A percentile compares a stretch with the other conserved stretches of the same genome.
Evolutionary conservation across 83 land plant genomes (phyloP).

Genomic region (Diphasiastrum complanatum): DNA sequence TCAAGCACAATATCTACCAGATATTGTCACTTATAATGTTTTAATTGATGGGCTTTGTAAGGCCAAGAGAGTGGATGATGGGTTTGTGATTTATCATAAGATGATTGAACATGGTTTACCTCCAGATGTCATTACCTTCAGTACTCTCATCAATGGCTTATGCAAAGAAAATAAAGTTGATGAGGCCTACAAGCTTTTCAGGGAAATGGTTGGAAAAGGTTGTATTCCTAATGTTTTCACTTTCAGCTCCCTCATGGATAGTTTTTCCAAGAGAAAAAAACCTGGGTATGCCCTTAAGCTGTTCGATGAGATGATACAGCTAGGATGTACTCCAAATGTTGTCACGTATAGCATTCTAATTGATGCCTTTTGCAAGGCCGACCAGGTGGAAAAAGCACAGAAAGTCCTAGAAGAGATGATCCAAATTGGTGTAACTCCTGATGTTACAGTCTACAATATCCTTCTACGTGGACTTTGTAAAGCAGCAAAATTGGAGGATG

Average conservation of each 20-base stretch:
- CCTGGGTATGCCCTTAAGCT: conserved; percentile 28
- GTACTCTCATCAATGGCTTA: conserved; percentile 16
- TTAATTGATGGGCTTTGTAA: conserved; percentile 20
- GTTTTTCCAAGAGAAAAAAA: conserved; percentile 30
- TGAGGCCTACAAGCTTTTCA: conserved; percentile 15
- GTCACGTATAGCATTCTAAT: conserved; percentile 60
- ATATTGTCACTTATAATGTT: conserved; percentile 18
- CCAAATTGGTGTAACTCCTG: conserved; percentile 55
- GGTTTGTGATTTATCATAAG: conserved; percentile 1
- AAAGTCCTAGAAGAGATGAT: conserved; percentile 31
- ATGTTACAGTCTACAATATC: conserved; percentile 53
- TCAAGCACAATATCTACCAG: conserved; percentile 17
- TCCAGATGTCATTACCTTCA: conserved; percentile 21
- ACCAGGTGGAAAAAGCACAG: conserved; percentile 44
- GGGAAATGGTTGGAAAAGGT: neutral
- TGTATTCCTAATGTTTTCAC: conserved; percentile 40
- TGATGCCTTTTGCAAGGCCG: conserved; percentile 41
- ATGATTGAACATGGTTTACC: conserved; percentile 13
- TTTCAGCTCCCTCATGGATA: conserved; percentile 46
- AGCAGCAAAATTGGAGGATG: neutral
- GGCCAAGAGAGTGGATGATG: conserved; percentile 2
- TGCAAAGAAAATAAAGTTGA: conserved; percentile 19
- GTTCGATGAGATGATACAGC: conserved; percentile 27
- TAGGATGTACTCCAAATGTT: conserved; percentile 37
- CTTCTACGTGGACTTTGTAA: conserved; percentile 13